These are phyloP conservation scores for Chalciporus sphaerocephalus DNA, from an alignment of 768 basidiomycete genomes.

Conservation along the genomic window DNA sequence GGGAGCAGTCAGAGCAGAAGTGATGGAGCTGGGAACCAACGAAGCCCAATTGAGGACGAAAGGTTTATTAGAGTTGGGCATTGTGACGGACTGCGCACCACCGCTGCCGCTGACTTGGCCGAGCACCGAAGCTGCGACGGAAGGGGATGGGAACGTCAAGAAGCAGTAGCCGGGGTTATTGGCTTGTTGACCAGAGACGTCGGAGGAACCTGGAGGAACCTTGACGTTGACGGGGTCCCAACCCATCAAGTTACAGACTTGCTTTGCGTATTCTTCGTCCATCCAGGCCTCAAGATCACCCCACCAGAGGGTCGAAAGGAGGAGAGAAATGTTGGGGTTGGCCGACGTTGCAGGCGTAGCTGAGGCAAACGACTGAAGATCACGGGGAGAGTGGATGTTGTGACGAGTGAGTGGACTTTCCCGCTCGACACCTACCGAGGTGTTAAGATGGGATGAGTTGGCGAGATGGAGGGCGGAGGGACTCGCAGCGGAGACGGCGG, in stretches of 20 bases:
- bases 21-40: slow-evolving; percentile 34
- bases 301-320: slow-evolving; percentile 75
- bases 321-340: slow-evolving; percentile 28
- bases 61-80: slow-evolving; percentile 84
- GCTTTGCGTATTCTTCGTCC: slow-evolving; percentile 92
- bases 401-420: slow-evolving; percentile 13
- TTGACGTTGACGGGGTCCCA: slow-evolving; percentile 78
- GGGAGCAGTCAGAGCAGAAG: slow-evolving; percentile 30
- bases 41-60: slow-evolving; percentile 81
- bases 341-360: slow-evolving; percentile 22
- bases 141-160: slow-evolving; percentile 74
- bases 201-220: slow-evolving; percentile 61
- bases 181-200: slow-evolving; percentile 56
- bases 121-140: slow-evolving; percentile 67
- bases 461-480: slow-evolving; percentile 23
- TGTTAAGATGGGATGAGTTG: slow-evolving; percentile 14
- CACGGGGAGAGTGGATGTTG: slow-evolving; percentile 15
- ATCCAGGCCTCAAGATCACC: slow-evolving; percentile 92
- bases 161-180: slow-evolving; percentile 89
- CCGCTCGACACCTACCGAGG: slow-evolving; percentile 22
- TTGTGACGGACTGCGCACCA: slow-evolving; percentile 46
- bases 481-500: slow-evolving; percentile 25
- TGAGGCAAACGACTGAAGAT: slow-evolving; percentile 13
- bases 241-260: slow-evolving; percentile 80
- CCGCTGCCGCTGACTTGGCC: slow-evolving; percentile 53